Base-by-base conservation (phyloP, 805 yeast species). In the Saccharomycodes ludwigii region DNA sequence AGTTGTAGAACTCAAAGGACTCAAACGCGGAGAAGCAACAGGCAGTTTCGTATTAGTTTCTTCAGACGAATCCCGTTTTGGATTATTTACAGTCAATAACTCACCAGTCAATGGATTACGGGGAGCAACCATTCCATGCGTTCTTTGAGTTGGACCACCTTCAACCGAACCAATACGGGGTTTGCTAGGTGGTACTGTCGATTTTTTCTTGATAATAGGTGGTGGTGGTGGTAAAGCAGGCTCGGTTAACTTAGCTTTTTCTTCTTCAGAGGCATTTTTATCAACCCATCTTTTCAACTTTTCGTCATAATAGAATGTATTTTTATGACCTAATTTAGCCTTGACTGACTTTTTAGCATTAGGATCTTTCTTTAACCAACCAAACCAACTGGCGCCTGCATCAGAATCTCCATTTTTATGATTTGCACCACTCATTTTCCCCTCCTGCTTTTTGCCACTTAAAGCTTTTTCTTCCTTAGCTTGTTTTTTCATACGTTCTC, bases 251-350 rank as follows among this genome's bases (percentile, higher is more conserved):
- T 59, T 62, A 31, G 65, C 56, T 44, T 75, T 75, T 30, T 78
- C 86, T 48, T 72, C 91, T 30, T 68, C 63, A 17, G 76, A 69
- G 4, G 71, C 73, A 39, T 73, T 70, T 34, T 70, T 71, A 48
- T 83, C 76, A 32, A 91, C 72, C 95, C 96, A 91, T 46, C 95
- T 69, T 50, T 78, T 76, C 48, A 79, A 66, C 37, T 79, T 73
- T 44, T 82, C 88, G 57, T 86, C 95, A 52, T 73, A 91, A 46
- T 71, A 68, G 49, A 91, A 78, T 12, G 70, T 61, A 48, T 66
- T 78, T 37, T 73, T 68, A 35, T 79, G 82, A 9, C 97, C 98
- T 32, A 91, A 58, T 42, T 91, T 84, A 22, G 95, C 97, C 40
- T 73, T 71, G 39, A 76, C 67, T 0, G 85, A 80, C 47, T 81